Conservation (phyloP, 495 filamentous ascomycete genomes). For the Lophiotrema nucula region DNA sequence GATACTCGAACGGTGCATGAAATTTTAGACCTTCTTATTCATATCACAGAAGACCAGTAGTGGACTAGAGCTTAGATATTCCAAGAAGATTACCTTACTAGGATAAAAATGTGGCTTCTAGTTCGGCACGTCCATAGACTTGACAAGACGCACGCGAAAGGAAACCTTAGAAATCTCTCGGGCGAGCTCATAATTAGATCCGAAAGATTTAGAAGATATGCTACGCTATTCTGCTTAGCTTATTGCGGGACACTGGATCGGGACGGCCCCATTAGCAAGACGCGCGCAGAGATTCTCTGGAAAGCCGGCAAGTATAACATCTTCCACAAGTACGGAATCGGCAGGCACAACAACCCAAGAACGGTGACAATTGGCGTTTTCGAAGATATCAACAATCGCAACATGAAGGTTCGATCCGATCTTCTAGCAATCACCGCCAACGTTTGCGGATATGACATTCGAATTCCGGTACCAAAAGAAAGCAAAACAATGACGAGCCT, state of each 20-base stretch:
- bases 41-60: slow-evolving; percentile 7
- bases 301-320: slow-evolving; percentile 8
- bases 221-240: slow-evolving; percentile 10
- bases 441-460: slow-evolving; percentile 7
- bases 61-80: slow-evolving; percentile 15
- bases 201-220: slow-evolving; percentile 9
- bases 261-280: background rate
- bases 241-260: background rate
- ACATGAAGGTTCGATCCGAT: background rate
- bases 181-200: slow-evolving; percentile 9
- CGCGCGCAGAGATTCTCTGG: slow-evolving; percentile 2
- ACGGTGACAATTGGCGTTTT: background rate
- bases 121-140: slow-evolving; percentile 8
- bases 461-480: background rate
- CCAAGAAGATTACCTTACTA: slow-evolving; percentile 10
- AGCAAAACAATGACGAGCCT: background rate
- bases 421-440: slow-evolving; percentile 12
- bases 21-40: slow-evolving; percentile 4
- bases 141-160: slow-evolving; percentile 1
- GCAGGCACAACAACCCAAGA: background rate
- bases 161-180: background rate
- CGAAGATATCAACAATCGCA: slow-evolving; percentile 4
- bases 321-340: background rate
- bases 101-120: slow-evolving; percentile 13
- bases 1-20: background rate